Conservation (phyloP, 352 stramenopile species). For the Phytophthora multivora region DNA sequence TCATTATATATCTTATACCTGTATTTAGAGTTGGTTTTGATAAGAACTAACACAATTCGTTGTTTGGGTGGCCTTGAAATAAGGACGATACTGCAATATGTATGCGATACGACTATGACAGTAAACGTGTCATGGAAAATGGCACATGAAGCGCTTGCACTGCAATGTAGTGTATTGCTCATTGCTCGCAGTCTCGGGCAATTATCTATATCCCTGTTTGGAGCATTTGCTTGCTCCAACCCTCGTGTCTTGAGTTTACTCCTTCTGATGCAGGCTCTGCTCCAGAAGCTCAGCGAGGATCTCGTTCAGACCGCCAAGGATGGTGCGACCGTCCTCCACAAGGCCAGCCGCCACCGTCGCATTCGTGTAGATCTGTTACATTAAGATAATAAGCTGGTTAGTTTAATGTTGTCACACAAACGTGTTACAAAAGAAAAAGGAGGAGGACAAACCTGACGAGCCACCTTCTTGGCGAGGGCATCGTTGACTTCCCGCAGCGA, state of each 20-base stretch:
- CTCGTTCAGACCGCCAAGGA: slow-evolving; percentile 97
- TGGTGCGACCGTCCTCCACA: slow-evolving; percentile 96
- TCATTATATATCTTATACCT: not conserved
- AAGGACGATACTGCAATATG: not conserved
- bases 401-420: too few relatives aligned
- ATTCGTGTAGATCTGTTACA: slow-evolving; percentile 98
- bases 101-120: not conserved
- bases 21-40: too few relatives aligned
- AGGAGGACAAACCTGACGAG: slow-evolving; percentile 58
- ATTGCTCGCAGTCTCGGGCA: slow-evolving; percentile 1
- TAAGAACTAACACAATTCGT: too few relatives aligned
- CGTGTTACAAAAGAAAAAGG: not conserved
- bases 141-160: too few relatives aligned
- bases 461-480: slow-evolving; percentile 86
- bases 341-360: slow-evolving; percentile 97
- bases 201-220: slow-evolving; percentile 21
- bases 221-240: not conserved
- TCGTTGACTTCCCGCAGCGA: slow-evolving; percentile 83
- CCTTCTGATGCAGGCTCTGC: slow-evolving; percentile 72
- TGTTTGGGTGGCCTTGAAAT: not conserved
- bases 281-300: slow-evolving; percentile 90
- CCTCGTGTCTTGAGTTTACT: slow-evolving; percentile 25
- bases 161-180: too few relatives aligned
- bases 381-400: slow-evolving; percentile 32
- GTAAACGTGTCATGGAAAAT: too few relatives aligned